Percentiles rank a stretch among this genome's conserved stretches.
These are phyloP conservation scores for Tylopilus sp. DNA, from an alignment of 768 basidiomycete species.

Conservation along the genomic window DNA sequence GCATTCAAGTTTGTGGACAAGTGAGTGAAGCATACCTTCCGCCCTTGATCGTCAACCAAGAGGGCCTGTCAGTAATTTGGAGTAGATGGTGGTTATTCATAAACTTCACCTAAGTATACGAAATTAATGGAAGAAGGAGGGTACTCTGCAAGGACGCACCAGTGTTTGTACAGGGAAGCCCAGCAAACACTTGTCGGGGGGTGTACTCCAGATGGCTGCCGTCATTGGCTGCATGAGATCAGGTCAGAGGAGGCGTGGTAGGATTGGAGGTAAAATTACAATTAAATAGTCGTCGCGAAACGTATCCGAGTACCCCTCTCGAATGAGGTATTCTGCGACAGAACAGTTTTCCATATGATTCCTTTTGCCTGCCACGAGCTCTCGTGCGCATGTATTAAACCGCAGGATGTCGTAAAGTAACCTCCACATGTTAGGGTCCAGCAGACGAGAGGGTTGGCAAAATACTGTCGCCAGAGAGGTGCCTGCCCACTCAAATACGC, in stretches of 20 bases:
- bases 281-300: conserved; percentile 77
- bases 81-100: conserved; percentile 73
- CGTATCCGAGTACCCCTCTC: conserved; percentile 61
- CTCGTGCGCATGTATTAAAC: conserved; percentile 67
- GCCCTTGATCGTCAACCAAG: conserved; percentile 69
- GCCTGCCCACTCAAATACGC: conserved; percentile 68
- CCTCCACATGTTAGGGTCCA: conserved; percentile 67
- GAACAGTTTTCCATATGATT: conserved; percentile 31
- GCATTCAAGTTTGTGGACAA: not conserved
- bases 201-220: conserved; percentile 77
- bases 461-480: conserved; percentile 58
- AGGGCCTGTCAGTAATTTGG: conserved; percentile 65
- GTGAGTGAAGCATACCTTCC: conserved; percentile 51
- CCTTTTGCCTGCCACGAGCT: conserved; percentile 35
- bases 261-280: conserved; percentile 36
- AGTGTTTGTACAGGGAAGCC: conserved; percentile 71
- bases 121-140: not conserved
- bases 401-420: conserved; percentile 68
- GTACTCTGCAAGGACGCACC: conserved; percentile 29
- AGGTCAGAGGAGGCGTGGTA: not conserved
- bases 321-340: conserved; percentile 54
- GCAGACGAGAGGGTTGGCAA: conserved; percentile 57
- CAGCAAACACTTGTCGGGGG: conserved; percentile 62
- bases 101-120: conserved; percentile 50
- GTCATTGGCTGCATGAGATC: conserved; percentile 60